Base-by-base conservation (phyloP, 495 filamentous ascomycete species). In the Penicillium bovifimosum region DNA sequence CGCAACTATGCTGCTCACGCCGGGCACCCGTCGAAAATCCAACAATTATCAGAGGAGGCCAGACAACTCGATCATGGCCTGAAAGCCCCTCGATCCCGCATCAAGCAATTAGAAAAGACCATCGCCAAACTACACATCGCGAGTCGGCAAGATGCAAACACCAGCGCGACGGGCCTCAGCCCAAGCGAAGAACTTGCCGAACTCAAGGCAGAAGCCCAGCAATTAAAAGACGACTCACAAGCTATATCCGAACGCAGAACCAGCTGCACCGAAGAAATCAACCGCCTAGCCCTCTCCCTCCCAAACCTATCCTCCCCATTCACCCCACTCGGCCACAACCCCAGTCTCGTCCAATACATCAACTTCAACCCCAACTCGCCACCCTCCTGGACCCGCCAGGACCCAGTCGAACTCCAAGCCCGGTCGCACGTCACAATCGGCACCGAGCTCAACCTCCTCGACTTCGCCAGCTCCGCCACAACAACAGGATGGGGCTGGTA, bases 401-500 rank as follows among this genome's bases (percentile, higher is more conserved):
- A 38, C 61, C 76, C 43, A 78, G 69, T 76, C 74, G 75, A 64
- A 55, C 33, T 61, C 58, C 56, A 61, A 17, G 49, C 63, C 20
- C 74, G 74, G 18, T 88, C 86, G 0, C 93, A 98, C 66, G 86
- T 90, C 6, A 79, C 91, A 54, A 88, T 98, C 55, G 95, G 95
- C 20, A 74, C 80, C 1, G 80, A 87, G 55, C 79, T 98, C 0
- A 79, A 83, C 17, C 73, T 97, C 1, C 72, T 98, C 41, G 95
- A 98, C 70, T 96, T 98, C 61, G 75, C 84, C 9, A 81, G 76
- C 46, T 89, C 91, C 3, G 84, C 82, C 16, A 84, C 80, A 8
- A 84, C 87, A 16, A 87, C 84, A 31, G 93, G 93, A 13, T 97
- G 91, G 91, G 93, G 93, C 0, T 98, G 91, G 90, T 98, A 98